Percentiles rank a stretch among this genome's conserved stretches.
Conservation (phyloP, 1,139 yeast genomes). For the Neolecta irregularis region DNA sequence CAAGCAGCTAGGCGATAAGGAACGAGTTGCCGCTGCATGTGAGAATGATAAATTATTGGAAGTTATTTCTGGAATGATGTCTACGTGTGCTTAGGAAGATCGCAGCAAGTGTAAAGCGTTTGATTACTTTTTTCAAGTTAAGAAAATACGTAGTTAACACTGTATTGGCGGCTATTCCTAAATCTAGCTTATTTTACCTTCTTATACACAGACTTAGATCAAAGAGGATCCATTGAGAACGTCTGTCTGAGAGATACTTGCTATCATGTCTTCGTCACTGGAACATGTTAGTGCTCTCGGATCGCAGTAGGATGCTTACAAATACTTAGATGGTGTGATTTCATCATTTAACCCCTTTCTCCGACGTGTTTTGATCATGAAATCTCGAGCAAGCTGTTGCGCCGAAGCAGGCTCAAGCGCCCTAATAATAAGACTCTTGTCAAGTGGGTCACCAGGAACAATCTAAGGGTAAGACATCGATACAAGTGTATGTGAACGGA, state of each 20-base stretch:
- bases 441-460: constrained; percentile 89
- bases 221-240: constrained; percentile 1
- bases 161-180: too few species aligned
- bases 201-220: neutral
- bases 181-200: too few species aligned
- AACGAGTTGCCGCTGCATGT: constrained; percentile 96
- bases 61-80: constrained; percentile 83
- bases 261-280: constrained; percentile 4
- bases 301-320: constrained; percentile 35
- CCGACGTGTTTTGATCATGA: constrained; percentile 72
- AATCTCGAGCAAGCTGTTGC: constrained; percentile 67
- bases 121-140: too few species aligned
- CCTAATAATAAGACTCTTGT: constrained; percentile 45
- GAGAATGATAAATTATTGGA: constrained; percentile 82
- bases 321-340: constrained; percentile 54
- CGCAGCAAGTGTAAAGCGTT: too few species aligned
- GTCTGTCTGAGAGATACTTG: constrained; percentile 3
- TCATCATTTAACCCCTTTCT: constrained; percentile 67
- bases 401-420: constrained; percentile 60
- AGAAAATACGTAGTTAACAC: too few species aligned
- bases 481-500: constrained; percentile 12
- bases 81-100: constrained; percentile 39
- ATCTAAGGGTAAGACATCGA: constrained; percentile 1
- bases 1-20: constrained; percentile 92
- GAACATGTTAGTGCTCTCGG: neutral